phyloP scores from a whole-genome alignment of 2,329 filamentous ascomycete genomes.

The Monilinia fructigena region DNA sequence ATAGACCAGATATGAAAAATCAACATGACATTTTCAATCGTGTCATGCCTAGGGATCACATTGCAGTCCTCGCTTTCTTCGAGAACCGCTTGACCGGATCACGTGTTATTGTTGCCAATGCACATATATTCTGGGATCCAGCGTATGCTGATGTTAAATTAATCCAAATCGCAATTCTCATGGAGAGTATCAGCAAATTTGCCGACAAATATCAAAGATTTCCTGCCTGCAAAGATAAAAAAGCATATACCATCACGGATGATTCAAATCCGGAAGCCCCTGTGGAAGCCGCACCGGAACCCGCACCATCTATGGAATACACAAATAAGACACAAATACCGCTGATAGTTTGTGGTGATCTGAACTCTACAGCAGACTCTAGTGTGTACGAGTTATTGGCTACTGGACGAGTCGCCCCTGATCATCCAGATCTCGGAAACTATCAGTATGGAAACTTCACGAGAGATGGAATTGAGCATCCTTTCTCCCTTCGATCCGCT shows the following conservation, averaged over 20 bases:
- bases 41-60: slow-evolving; percentile 97
- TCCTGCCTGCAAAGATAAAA: slow-evolving; percentile 79
- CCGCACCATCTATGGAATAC: slow-evolving; percentile 83
- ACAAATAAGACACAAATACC: slow-evolving; percentile 83
- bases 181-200: slow-evolving; percentile 85
- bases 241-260: slow-evolving; percentile 40
- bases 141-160: slow-evolving; percentile 90
- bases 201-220: slow-evolving; percentile 81
- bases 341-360: slow-evolving; percentile 88
- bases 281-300: slow-evolving; percentile 59
- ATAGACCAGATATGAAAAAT: slow-evolving; percentile 93
- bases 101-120: slow-evolving; percentile 87
- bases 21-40: slow-evolving; percentile 98
- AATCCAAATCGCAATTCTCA: slow-evolving; percentile 90
- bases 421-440: slow-evolving; percentile 75
- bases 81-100: slow-evolving; percentile 91
- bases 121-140: slow-evolving; percentile 94
- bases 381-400: slow-evolving; percentile 90
- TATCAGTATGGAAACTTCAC: slow-evolving; percentile 94
- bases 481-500: slow-evolving; percentile 88
- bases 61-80: slow-evolving; percentile 86
- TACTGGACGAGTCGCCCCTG: slow-evolving; percentile 71
- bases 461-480: slow-evolving; percentile 86
- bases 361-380: slow-evolving; percentile 86
- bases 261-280: slow-evolving; percentile 48